These are phyloP conservation scores for Tricholoma flavovirens DNA, from an alignment of 768 basidiomycete genomes.

Conservation along the genomic window DNA sequence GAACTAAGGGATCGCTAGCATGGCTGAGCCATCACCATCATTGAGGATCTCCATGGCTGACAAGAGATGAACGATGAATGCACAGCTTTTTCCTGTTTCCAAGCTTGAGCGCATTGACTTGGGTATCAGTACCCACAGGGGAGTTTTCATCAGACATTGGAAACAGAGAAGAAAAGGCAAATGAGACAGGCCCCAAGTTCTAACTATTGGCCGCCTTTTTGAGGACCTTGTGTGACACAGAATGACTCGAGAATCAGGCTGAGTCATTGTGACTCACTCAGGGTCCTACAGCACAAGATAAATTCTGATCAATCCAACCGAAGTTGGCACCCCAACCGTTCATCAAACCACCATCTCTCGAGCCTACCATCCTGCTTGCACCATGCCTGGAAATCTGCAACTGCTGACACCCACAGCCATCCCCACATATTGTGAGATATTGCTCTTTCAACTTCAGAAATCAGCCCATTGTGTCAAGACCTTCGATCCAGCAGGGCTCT, in stretches of 20 bases:
- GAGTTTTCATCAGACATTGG: neutral
- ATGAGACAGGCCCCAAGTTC: neutral
- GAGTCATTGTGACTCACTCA: neutral
- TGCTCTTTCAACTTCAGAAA: no score
- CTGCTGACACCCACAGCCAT: neutral
- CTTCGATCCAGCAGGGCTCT: neutral
- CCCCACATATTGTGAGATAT: neutral
- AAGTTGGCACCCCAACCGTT: neutral
- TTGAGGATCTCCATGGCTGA: neutral
- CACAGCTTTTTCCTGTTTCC: neutral
- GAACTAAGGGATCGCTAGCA: constrained; percentile 9
- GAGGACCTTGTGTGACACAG: neutral
- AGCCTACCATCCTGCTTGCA: neutral
- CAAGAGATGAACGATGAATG: neutral
- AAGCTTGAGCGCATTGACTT: neutral
- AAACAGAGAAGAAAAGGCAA: neutral
- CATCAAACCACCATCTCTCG: neutral
- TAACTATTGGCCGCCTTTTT: neutral
- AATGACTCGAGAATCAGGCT: neutral
- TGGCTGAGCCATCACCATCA: neutral
- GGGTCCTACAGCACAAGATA: neutral
- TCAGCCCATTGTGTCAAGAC: neutral
- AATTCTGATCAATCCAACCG: neutral
- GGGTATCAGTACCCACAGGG: neutral
- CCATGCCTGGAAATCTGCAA: neutral